Evolutionary conservation across 2,329 filamentous ascomycete genomes (phyloP), one percentile per base, ranked within the genome.

Genomic region (Fusarium nygamai): DNA sequence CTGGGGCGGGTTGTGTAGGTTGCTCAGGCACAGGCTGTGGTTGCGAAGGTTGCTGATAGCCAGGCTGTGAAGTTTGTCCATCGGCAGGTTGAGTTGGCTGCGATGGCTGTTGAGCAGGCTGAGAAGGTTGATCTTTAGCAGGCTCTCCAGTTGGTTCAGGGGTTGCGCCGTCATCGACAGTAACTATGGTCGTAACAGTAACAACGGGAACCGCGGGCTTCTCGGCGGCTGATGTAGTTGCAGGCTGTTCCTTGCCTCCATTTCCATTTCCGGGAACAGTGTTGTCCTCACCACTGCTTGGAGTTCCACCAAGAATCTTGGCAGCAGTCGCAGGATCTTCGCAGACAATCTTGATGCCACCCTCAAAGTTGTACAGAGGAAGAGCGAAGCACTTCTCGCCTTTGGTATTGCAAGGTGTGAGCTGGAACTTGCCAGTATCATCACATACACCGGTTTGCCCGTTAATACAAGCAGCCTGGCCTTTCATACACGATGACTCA

Each of bases 401-500:
- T 2, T 59, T 16, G 8, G 29, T 54, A 14, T 44, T 47, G 46
- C 85, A 85, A 16, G 79, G 69, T 1, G 74, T 76, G 24, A 89
- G 83, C 8, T 80, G 75, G 74, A 87, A 91, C 1, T 74, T 77
- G 24, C 85, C 85, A 10, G 69, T 65, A 17, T 71, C 67, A 34
- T 80, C 79, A 75, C 90, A 92, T 20, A 78, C 78, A n/a, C 83
- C 88, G 9, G 87, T 76, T 57, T 85, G 83, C 29, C 88, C 86
- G 20, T 82, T 78, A 50, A 91, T 85, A 61, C 89, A 91, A 9
- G 89, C 88, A 6, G 84, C 82, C 65, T 90, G 86, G 33, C 82
- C 82, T 3, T 77, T 61, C 0, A 74, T 77, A 76, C 89, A 91
- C 58, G 86, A 82, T 6, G 87, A 86, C 27, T 85, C 72, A 11